Evolutionary conservation across 441 rosid species (phyloP), one percentile per base, ranked within the genome.

Genomic region (Cnidoscolus chayamansa): DNA sequence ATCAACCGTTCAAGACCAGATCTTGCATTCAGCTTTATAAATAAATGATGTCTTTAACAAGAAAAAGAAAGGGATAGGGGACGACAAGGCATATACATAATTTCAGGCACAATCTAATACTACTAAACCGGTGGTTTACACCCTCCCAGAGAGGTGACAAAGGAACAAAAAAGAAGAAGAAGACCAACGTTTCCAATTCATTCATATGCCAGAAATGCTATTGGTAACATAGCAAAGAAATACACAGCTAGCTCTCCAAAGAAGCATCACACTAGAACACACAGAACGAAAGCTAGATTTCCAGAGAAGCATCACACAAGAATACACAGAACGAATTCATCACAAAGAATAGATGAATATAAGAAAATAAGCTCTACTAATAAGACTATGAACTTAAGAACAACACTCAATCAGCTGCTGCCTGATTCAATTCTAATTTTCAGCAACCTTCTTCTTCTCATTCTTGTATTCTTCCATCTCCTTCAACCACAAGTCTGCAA

Each of bases 401-500:
- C 30, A 74, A 62, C 25, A 48, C 31, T 32, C 15, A 61, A 54
- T 53, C 61, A 65, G 43, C 11, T 15, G 69, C 7, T 61, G 68
- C 20, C 16, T 11, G 50, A 35, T 49, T 62, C 70, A 49, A 17
- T 2, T 70, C 72, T 79, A 80, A 35, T 69, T 80, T 9, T 49
- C 64, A 4, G 16, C 67, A 64, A 43, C 77, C 74, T 81, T 78
- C 77, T 86, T 63, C 71, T 78, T 78, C 63, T 82, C 74, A 17
- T 50, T 83, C 70, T 6, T 54, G 84, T 77, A 88, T 69, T 90
- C 93, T 58, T 86, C 87, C 88, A 84, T 84, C 83, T 89, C 98
- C 16, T 78, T 82, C 63, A 88, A 72, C 98, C 98, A 94, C n/a
- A 92, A 82, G 79, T 92, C 96, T 0, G 98, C 98, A 76, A 92